Base-by-base conservation (phyloP, 1,284 basidiomycete species). In the Cryptococcus hybrid region DNA sequence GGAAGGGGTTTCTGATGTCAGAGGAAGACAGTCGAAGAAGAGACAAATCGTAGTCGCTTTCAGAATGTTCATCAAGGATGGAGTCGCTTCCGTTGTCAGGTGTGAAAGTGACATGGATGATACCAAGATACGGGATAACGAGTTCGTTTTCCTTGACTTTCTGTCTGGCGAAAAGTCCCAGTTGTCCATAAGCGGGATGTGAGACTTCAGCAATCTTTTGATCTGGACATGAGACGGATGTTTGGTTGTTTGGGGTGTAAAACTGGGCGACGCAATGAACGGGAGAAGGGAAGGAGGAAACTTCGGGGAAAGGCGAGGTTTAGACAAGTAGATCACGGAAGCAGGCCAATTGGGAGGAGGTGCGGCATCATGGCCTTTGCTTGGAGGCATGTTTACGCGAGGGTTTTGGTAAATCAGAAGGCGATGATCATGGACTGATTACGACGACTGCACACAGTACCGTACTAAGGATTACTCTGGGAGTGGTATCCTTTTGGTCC, bases 161-260 rank as follows among this genome's bases (percentile, higher is more conserved):
- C 58, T 82, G 84, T 24, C 80, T 76, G 6, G 90, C 87, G 74
- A 94, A 94, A 12, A 96, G 81, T 0, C 92, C 92, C 63, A 77
- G 80, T 71, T 96, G 92, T 0, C 90, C 90, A 55, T 75, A 70
- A n/a, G 91, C 88, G 24, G 92, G 91, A 78, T 92, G 90, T 0
- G 54, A 37, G 3, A 69, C 56, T 11, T 64, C 58, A 1, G 55
- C 58, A 59, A 80, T 79, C 4, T 54, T 53, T 74, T 75, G 60
- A 81, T 80, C 13, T 58, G 43, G 12, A 76, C 63, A 13, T 55
- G 46, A n/a, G 65, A 37, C 7, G 73, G 67, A 47, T 72, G 70
- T 13, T 62, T 52, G 15, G 60, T 56, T 2, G 69, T 62, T 37
- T 51, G 61, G 35, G 66, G 61, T 6, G 54, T 35, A 56, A 65